Evolutionary conservation across 106 monocot species (phyloP), one percentile per base, ranked within the genome.

Genomic region (Allium sativum): DNA sequence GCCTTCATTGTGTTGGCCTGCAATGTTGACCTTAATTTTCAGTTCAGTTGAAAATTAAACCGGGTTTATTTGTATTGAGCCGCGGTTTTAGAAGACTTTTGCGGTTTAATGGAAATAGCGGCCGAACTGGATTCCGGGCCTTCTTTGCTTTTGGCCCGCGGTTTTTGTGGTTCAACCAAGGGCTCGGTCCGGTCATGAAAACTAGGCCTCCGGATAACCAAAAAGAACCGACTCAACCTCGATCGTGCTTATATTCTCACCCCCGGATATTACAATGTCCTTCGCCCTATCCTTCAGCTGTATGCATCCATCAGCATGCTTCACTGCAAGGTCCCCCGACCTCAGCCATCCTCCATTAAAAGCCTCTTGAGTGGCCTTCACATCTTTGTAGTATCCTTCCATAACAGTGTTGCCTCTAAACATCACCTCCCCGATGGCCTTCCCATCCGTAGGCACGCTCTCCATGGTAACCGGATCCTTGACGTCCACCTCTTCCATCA

Each of bases 351-450:
- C 60, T 11, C 60, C 60, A 17, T 22, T 44, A 10, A 60, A 44
- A 44, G 60, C 60, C 44, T 60, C 42, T 7, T 60, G 9, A 10
- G 11, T 91, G 1, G 68, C 77, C 9, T 69, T 61, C 22, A 20
- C 12, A 51, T 86, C 86, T 31, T 81, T 83, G 20, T 69, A 78
- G 56, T 91, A 91, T 5, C 91, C 91, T 45, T 43, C 62, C 91
- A 91, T 91, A 16, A 91, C 80, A 6, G 83, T 86, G 66, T 86
- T 86, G 1, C 91, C 86, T 45, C 83, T 77, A 13, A 86, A 55
- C 86, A 91, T 80, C 3, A 86, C 80, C 72, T 91, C 91, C 0
- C 91, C 91, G 12, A 91, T 68, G 6, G 83, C 76, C 9, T 73
- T 70, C 12, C 79, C 82, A 63, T 91, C 86, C 1, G 67, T 53